Conservation (phyloP, 495 filamentous ascomycete species). For the Penicillium bialowiezense region DNA sequence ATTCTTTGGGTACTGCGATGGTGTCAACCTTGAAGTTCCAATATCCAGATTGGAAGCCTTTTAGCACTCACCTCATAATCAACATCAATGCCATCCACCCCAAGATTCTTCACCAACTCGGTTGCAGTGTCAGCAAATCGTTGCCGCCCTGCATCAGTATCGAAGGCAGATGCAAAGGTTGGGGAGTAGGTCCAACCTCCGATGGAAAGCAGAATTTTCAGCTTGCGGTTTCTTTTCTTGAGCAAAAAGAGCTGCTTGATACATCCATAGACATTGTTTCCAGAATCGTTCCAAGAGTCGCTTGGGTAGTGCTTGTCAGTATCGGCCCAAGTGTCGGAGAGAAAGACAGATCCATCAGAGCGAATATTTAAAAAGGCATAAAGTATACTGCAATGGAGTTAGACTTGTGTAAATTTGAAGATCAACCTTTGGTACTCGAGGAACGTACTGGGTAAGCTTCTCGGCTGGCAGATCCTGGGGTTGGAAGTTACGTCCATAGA, state of each 20-base stretch:
- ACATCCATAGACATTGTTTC: conserved; percentile 82
- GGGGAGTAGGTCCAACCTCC: conserved; percentile 79
- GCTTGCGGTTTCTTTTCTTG: conserved; percentile 72
- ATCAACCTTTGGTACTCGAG: too few relatives aligned
- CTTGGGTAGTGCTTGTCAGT: conserved; percentile 73
- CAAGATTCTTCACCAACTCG: conserved; percentile 62
- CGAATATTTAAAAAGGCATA: conserved; percentile 77
- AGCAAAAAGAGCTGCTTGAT: conserved; percentile 82
- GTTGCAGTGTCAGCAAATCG: conserved; percentile 67
- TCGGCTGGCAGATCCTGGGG: conserved; percentile 73
- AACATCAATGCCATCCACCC: conserved; percentile 60
- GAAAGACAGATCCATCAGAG: conserved; percentile 58
- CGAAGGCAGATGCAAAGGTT: conserved; percentile 67
- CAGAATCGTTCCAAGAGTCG: conserved; percentile 68
- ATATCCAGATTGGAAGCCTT: too few relatives aligned
- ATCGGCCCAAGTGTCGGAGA: conserved; percentile 80
- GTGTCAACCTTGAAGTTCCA: background rate
- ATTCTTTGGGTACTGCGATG: conserved; percentile 29
- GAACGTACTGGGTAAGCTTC: conserved; percentile 63
- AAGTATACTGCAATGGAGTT: conserved; percentile 44
- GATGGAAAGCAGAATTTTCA: conserved; percentile 65
- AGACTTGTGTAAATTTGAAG: too few relatives aligned
- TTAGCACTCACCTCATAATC: conserved; percentile 54
- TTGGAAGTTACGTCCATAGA: conserved; percentile 69
- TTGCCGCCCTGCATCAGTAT: conserved; percentile 53